A percentile compares a stretch with the other conserved stretches of the same genome.
Conservation (phyloP, 345 rosid species). For the Syzygium jambos region DNA sequence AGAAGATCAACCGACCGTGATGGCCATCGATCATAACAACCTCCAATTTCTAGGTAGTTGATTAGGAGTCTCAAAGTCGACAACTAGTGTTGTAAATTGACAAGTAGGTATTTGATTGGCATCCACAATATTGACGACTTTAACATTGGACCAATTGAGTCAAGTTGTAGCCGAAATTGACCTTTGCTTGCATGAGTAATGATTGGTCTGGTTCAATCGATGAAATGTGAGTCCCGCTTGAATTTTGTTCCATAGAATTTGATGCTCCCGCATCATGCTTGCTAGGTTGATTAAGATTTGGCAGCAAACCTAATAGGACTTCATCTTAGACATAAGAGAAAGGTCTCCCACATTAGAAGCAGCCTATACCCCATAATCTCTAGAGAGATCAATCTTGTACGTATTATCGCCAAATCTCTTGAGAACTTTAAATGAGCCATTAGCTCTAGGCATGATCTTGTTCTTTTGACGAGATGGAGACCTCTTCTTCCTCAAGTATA, state of each 20-base stretch:
- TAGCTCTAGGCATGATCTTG: no score
- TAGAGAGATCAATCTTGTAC: no score
- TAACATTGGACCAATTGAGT: not conserved
- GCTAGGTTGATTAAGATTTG: not conserved
- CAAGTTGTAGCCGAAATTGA: not conserved
- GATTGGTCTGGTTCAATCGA: not conserved
- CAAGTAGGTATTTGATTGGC: accelerated
- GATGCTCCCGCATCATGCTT: not conserved
- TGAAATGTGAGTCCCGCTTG: not conserved
- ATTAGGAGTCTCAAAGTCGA: not conserved
- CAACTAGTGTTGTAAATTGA: no score
- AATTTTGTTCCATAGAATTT: not conserved
- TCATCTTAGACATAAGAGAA: not conserved
- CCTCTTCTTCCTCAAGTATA: no score
- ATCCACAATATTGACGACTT: not conserved
- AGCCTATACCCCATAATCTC: no score
- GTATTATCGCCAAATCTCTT: no score
- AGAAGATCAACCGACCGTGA: not conserved
- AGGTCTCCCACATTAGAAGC: no score
- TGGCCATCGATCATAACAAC: not conserved
- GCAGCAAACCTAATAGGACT: not conserved
- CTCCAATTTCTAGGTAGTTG: not conserved
- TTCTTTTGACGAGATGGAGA: no score
- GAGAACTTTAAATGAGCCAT: no score
- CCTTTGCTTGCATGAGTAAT: not conserved